phyloP scores from a whole-genome alignment of 208 protist genomes.

The Leishmania lainsoni region DNA sequence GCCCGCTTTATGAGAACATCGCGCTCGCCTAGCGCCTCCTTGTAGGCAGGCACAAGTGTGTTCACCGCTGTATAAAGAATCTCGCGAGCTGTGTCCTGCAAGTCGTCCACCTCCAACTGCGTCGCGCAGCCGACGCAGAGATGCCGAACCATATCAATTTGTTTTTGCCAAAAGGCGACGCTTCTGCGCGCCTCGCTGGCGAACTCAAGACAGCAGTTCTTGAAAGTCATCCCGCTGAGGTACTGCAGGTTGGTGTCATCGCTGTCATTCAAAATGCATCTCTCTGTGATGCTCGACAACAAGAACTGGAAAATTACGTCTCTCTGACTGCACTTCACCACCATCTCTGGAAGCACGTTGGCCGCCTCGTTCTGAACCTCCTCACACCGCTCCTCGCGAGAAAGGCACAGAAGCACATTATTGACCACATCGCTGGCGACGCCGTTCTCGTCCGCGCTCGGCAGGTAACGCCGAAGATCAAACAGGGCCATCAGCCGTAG shows the following conservation, averaged over 20 bases:
- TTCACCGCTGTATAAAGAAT: conserved; percentile 37
- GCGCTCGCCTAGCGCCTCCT: conserved; percentile 11
- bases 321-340: conserved; percentile 42
- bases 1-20: conserved; percentile 7
- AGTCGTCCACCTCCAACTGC: conserved; percentile 3
- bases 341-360: conserved; percentile 31
- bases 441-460: conserved; percentile 3
- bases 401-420: conserved; percentile 45
- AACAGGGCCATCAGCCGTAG: conserved; percentile 74
- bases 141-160: conserved; percentile 24
- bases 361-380: conserved; percentile 39
- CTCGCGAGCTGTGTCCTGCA: conserved; percentile 22
- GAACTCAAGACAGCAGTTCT: conserved; percentile 41
- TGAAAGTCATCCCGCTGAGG: conserved; percentile 51
- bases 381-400: conserved; percentile 39
- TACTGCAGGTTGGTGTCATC: conserved; percentile 40
- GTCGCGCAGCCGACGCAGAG: conserved; percentile 17
- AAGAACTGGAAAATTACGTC: conserved; percentile 36
- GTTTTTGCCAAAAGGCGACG: conserved; percentile 47
- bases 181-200: conserved; percentile 39
- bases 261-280: conserved; percentile 12
- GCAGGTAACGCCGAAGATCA: conserved; percentile 52
- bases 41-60: conserved; percentile 33
- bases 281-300: conserved; percentile 24
- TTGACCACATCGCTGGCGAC: conserved; percentile 32